A percentile compares a stretch with the other conserved stretches of the same genome.
phyloP scores from a whole-genome alignment of 345 rosid genomes.

The Acer campestre region DNA sequence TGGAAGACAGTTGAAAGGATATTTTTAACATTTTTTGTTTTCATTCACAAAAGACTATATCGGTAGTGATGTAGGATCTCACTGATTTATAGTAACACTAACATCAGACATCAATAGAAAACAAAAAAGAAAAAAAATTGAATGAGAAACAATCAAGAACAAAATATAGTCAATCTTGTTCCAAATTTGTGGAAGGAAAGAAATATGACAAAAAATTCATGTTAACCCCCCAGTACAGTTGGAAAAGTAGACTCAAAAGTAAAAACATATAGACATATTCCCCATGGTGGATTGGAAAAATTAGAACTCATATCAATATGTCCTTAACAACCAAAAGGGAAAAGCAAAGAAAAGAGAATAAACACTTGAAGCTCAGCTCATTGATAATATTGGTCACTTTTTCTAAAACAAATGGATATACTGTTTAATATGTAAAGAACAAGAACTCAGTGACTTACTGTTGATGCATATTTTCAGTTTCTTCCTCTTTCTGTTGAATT shows the following conservation, averaged over 20 bases:
- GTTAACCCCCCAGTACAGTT: not conserved
- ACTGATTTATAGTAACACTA: not conserved
- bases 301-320: not conserved
- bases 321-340: not conserved
- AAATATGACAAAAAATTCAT: not conserved
- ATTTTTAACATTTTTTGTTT: not conserved
- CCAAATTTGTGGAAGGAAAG: not conserved
- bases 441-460: slow-evolving; percentile 10
- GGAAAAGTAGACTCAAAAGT: not conserved
- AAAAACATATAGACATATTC: not conserved
- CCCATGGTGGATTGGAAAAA: not conserved
- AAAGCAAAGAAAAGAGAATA: not conserved
- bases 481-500: slow-evolving; percentile 40
- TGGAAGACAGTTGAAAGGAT: not conserved
- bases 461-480: slow-evolving; percentile 41
- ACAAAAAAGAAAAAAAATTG: not conserved
- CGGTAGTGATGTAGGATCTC: not conserved
- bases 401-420: not conserved
- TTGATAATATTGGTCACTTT: not conserved
- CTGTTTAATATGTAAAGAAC: slow-evolving; percentile 5
- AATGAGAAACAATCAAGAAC: not conserved
- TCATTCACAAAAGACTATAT: not conserved
- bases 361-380: not conserved
- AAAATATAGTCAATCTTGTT: not conserved
- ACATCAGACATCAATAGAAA: not conserved